Conservation (phyloP, 495 filamentous ascomycete species). For the Penicillium cinerascens region DNA sequence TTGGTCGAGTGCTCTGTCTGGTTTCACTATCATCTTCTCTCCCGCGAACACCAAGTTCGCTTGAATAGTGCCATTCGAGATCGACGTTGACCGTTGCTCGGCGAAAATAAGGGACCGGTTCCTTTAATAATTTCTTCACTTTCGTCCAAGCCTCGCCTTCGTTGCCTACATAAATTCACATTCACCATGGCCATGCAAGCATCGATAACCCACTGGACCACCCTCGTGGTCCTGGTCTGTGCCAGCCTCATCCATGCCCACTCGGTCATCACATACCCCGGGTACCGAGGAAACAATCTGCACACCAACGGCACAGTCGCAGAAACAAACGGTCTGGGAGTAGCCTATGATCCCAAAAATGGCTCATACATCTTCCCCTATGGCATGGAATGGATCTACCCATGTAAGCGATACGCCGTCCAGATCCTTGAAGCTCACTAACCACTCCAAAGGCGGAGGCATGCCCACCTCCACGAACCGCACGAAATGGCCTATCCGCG, state of each 20-base stretch:
- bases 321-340: slow-evolving; percentile 42
- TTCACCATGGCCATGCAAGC: slow-evolving; percentile 27
- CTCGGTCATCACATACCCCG: slow-evolving; percentile 87
- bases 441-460: slow-evolving; percentile 69
- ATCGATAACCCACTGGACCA: slow-evolving; percentile 47
- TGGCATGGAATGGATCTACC: slow-evolving; percentile 98
- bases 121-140: slow-evolving; percentile 5
- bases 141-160: neutral
- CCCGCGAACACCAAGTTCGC: neutral
- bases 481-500: slow-evolving; percentile 83
- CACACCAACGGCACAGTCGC: slow-evolving; percentile 63
- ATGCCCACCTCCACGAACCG: slow-evolving; percentile 75
- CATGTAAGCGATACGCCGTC: slow-evolving; percentile 60
- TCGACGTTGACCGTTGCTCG: slow-evolving; percentile 7
- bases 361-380: slow-evolving; percentile 61
- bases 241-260: slow-evolving; percentile 64
- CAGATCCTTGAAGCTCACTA: neutral
- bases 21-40: slow-evolving; percentile 10
- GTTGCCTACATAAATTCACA: slow-evolving; percentile 5
- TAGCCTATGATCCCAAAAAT: slow-evolving; percentile 40
- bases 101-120: slow-evolving; percentile 2
- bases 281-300: slow-evolving; percentile 92
- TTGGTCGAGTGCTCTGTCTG: slow-evolving; percentile 23
- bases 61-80: slow-evolving; percentile 1
- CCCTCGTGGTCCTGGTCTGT: slow-evolving; percentile 49